Base-by-base conservation (phyloP, 2,329 filamentous ascomycete genomes). In the Raffaelea arxii region DNA sequence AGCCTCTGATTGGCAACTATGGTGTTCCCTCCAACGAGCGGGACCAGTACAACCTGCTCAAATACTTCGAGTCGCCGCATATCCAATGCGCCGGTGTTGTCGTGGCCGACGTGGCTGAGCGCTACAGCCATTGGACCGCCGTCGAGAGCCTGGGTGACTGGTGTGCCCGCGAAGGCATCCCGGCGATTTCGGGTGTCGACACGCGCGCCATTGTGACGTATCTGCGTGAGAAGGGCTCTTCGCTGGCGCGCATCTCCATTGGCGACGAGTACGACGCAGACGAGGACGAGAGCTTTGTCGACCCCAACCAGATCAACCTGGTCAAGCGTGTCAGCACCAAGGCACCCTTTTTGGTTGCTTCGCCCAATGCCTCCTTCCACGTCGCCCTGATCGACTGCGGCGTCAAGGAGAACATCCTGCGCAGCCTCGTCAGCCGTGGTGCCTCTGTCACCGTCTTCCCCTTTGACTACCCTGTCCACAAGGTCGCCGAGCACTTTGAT, bases 331-430 rank as follows among this genome's bases (percentile, higher is more conserved):
- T 98, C 56, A 95, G 86, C 74, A 98, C 92, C 67, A 98, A 98
- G 74, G 86, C 90, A 53, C 92, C 92, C 37, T 98, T 97, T 74
- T 88, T 97, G 59, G 85, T 97, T 54, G 84, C 86, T 64, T 89
- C 90, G 44, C 78, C 82, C 25, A 78, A 84, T 55, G 88, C 91
- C 53, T 80, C 84, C 59, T 83, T 87, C 64, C 92, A 98, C 70
- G 80, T 98, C 56, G 92, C 91, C 49, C 77, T 98, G 56, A 84
- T 98, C 62, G 92, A 98, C 70, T 98, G 92, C 61, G 92, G 92
- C 73, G 92, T 97, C 56, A 98, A 98, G 79, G 92, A 98, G 78
- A 98, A 98, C 74, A 98, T 98, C 59, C 82, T 98, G 50, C 88
- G 92, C 61, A 94, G 86, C 65, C 75, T 98, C 50, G 90, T 97